These are phyloP conservation scores for Colletotrichum orbiculare DNA, from an alignment of 2,329 filamentous ascomycete species.

Conservation along the genomic window DNA sequence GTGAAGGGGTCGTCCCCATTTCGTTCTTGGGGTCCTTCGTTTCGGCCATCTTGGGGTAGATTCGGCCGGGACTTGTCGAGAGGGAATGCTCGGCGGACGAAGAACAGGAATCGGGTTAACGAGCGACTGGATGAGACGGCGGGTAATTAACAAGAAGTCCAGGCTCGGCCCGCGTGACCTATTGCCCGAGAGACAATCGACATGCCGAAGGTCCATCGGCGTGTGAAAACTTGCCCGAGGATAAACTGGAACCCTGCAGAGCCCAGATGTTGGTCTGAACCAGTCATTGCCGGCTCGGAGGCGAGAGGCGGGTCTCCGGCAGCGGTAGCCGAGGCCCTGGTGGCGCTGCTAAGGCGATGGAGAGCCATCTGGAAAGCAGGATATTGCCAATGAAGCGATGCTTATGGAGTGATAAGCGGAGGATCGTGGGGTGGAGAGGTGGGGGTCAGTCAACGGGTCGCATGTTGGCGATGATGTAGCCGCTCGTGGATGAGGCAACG, in stretches of 20 bases:
- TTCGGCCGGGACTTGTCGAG: constrained; percentile 9
- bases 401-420: not conserved
- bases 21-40: constrained; percentile 7
- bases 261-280: constrained; percentile 13
- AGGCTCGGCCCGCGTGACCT: not conserved
- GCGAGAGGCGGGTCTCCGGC: constrained; percentile 14
- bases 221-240: constrained; percentile 18
- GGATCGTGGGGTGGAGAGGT: not conserved
- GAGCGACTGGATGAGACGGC: too few relatives aligned
- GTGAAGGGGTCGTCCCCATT: too few relatives aligned
- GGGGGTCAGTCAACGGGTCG: not conserved
- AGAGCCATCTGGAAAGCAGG: constrained; percentile 3
- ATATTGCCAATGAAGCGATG: not conserved
- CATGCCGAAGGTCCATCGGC: constrained; percentile 1
- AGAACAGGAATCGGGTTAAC: too few relatives aligned
- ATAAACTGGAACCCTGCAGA: constrained; percentile 10
- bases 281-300: constrained; percentile 23
- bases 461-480: constrained; percentile 1
- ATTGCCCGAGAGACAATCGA: too few relatives aligned
- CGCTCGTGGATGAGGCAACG: not conserved
- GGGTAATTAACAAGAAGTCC: not conserved
- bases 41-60: constrained; percentile 4
- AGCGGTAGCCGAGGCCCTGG: constrained; percentile 11
- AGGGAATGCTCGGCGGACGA: too few relatives aligned
- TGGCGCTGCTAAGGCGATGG: not conserved